Conservation (phyloP, 1,139 yeast species). For the Pichia sp. region DNA sequence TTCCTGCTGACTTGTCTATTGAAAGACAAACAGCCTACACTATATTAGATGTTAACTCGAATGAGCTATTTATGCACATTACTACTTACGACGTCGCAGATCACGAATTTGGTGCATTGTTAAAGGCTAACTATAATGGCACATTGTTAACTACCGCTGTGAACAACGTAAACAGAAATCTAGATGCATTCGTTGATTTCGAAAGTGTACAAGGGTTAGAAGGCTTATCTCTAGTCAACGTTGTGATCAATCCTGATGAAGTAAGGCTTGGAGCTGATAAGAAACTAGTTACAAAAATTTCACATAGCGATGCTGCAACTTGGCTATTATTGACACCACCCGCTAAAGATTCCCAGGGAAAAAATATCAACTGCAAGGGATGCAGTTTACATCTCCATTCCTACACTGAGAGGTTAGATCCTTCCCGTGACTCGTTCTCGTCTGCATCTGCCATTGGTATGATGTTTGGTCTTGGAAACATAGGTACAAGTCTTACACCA, state of each 20-base stretch:
- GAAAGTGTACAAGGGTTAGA: slow-evolving; percentile 85
- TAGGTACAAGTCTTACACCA: slow-evolving; percentile 59
- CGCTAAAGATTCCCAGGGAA: slow-evolving; percentile 55
- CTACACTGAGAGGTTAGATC: slow-evolving; percentile 79
- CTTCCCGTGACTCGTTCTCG: slow-evolving; percentile 73
- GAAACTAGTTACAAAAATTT: slow-evolving; percentile 62
- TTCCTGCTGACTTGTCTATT: slow-evolving; percentile 67
- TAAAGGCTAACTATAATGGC: slow-evolving; percentile 93
- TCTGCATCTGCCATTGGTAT: slow-evolving; percentile 88
- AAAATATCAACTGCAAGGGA: slow-evolving; percentile 46
- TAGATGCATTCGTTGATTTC: slow-evolving; percentile 77
- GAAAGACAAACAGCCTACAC: slow-evolving; percentile 78
- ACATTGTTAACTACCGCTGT: slow-evolving; percentile 78
- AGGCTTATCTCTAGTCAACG: slow-evolving; percentile 75
- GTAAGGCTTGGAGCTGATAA: slow-evolving; percentile 43
- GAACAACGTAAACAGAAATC: slow-evolving; percentile 71
- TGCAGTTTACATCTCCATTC: slow-evolving; percentile 90
- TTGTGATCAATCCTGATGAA: slow-evolving; percentile 50
- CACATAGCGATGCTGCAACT: slow-evolving; percentile 90
- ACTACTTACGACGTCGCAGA: slow-evolving; percentile 54
- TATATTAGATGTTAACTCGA: slow-evolving; percentile 68
- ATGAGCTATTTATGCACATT: slow-evolving; percentile 78
- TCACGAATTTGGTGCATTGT: slow-evolving; percentile 70
- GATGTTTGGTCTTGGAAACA: slow-evolving; percentile 85
- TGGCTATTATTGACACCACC: slow-evolving; percentile 79